phyloP scores from a whole-genome alignment of 2,329 filamentous ascomycete species.

The Penicillium sp. region DNA sequence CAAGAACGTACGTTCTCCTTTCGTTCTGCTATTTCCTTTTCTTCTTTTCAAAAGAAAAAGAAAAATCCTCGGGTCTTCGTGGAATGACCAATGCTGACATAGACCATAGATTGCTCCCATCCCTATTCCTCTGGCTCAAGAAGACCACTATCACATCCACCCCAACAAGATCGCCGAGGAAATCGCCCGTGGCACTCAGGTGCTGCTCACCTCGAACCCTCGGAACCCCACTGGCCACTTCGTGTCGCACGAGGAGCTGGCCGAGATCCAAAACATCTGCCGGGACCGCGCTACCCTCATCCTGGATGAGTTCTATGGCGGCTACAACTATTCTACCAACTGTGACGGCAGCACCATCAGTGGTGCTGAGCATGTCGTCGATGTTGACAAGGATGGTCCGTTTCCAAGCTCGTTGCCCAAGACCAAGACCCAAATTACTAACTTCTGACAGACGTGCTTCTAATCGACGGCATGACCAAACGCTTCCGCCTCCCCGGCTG shows the following conservation, averaged over 20 bases:
- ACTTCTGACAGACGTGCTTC: conserved; percentile 62
- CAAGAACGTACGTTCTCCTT: conserved; percentile 57
- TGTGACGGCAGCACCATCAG: conserved; percentile 88
- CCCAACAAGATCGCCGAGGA: conserved; percentile 89
- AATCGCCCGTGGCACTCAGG: conserved; percentile 76
- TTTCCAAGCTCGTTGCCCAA: background rate
- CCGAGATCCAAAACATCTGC: conserved; percentile 88
- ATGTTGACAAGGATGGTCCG: conserved; percentile 70
- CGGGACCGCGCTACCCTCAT: conserved; percentile 85
- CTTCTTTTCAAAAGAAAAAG: no score
- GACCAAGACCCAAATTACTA: conserved; percentile 1
- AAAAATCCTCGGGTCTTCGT: background rate
- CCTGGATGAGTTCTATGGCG: conserved; percentile 93
- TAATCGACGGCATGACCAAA: conserved; percentile 95
- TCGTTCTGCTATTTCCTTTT: background rate
- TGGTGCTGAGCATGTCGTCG: conserved; percentile 80
- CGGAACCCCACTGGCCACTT: conserved; percentile 91
- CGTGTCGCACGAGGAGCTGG: conserved; percentile 75
- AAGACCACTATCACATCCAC: conserved; percentile 89
- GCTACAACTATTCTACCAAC: conserved; percentile 90
- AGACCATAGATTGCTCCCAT: conserved; percentile 68
- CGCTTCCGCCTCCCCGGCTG: conserved; percentile 93
- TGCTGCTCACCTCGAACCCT: conserved; percentile 92
- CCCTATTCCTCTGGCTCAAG: conserved; percentile 74
- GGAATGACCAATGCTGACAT: background rate